Conservation (phyloP, 768 basidiomycete genomes). For the Leccinum disarticulatum region DNA sequence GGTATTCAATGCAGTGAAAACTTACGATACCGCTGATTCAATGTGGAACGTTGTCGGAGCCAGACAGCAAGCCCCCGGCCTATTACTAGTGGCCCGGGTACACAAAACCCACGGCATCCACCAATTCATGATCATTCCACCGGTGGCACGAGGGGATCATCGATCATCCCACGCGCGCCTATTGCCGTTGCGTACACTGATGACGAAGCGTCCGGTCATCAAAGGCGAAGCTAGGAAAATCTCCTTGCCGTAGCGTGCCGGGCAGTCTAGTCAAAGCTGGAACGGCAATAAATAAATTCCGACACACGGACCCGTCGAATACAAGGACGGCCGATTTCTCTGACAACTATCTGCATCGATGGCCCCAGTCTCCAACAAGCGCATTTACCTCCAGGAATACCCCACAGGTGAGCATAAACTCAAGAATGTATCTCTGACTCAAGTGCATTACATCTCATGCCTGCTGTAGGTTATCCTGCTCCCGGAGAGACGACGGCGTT, state of each 20-base stretch:
- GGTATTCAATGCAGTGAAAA: no score
- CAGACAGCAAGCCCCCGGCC: no score
- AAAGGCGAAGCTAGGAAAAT: background rate
- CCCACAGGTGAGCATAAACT: background rate
- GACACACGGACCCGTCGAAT: background rate
- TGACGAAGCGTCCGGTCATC: background rate
- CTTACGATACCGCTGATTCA: background rate
- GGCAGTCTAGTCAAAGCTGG: background rate
- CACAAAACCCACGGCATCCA: background rate
- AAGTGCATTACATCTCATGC: background rate
- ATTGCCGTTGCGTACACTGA: background rate
- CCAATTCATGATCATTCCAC: no score
- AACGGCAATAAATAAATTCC: background rate
- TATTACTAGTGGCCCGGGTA: no score
- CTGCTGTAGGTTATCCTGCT: conserved; percentile 2
- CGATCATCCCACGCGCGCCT: background rate
- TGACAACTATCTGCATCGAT: background rate
- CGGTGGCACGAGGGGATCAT: background rate
- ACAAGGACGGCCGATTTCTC: background rate
- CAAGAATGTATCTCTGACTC: background rate
- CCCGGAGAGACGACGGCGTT: conserved; percentile 46
- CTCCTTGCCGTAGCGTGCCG: background rate
- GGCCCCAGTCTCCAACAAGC: conserved; percentile 31
- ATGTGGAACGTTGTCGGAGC: background rate
- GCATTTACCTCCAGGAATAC: conserved; percentile 38